A percentile compares a stretch with the other conserved stretches of the same genome.
Evolutionary conservation across 371 early-diverging fungal species (phyloP).

Genomic region (Haplosporangium sp.): DNA sequence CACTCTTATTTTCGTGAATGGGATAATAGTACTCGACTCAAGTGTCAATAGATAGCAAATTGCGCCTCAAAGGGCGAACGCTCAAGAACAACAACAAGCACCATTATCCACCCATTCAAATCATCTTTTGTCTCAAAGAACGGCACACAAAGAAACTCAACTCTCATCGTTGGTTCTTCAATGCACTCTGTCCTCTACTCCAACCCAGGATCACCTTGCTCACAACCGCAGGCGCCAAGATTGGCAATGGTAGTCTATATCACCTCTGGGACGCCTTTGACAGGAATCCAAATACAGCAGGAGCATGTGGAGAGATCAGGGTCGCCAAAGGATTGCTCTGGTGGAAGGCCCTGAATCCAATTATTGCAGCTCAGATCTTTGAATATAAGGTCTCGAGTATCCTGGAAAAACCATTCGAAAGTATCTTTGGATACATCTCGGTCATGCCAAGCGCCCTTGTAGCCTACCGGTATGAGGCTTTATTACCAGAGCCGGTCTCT

Average conservation of each 20-base stretch:
- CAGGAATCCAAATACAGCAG: constrained; percentile 83
- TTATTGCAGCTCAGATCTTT: constrained; percentile 94
- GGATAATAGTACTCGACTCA: constrained; percentile 88
- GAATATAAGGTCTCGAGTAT: constrained; percentile 94
- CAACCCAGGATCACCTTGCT: constrained; percentile 90
- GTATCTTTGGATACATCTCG: constrained; percentile 89
- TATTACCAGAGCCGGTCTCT: constrained; percentile 59
- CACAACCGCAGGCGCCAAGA: constrained; percentile 94
- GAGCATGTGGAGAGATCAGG: constrained; percentile 96
- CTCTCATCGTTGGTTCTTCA: constrained; percentile 98
- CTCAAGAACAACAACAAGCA: constrained; percentile 63
- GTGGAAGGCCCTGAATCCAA: constrained; percentile 80
- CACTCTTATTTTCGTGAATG: neutral
- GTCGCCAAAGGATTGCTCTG: constrained; percentile 84
- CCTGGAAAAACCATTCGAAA: constrained; percentile 94
- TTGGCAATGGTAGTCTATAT: constrained; percentile 83
- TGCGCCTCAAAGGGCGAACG: constrained; percentile 67
- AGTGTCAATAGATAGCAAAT: constrained; percentile 73
- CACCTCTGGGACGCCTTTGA: constrained; percentile 94
- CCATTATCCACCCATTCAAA: constrained; percentile 87
- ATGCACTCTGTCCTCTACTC: constrained; percentile 85
- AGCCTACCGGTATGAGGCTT: constrained; percentile 88
- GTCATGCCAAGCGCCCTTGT: constrained; percentile 93
- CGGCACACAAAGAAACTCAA: constrained; percentile 91
- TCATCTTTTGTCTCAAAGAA: constrained; percentile 92